Evolutionary conservation across 345 rosid genomes (phyloP).

Genomic region (Dipteronia sinensis): DNA sequence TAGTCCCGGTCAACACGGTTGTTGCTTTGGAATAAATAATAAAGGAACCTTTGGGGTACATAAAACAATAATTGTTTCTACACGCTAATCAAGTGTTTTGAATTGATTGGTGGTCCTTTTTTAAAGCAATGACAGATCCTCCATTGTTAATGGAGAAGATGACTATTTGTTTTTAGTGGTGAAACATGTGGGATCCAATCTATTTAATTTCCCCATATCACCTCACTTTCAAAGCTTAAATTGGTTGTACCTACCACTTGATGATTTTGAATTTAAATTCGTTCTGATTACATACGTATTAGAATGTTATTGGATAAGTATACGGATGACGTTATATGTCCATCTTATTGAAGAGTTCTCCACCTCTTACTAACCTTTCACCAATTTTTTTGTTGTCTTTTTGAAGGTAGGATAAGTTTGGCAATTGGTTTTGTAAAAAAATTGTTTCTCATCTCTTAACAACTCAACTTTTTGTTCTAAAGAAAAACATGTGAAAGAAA

Average conservation of each 20-base stretch:
- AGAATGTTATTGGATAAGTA: not conserved
- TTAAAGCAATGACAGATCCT: too few species aligned
- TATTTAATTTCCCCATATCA: not conserved
- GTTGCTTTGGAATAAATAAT: not conserved
- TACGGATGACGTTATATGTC: not conserved
- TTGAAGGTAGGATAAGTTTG: too few species aligned
- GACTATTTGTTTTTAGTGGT: not conserved
- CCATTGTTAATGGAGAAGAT: not conserved
- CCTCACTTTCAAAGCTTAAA: not conserved
- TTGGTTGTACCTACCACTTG: not conserved
- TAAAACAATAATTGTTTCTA: not conserved
- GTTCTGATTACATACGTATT: not conserved
- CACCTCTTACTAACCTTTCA: not conserved
- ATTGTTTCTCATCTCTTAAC: too few species aligned
- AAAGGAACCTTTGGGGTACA: not conserved
- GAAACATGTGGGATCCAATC: not conserved
- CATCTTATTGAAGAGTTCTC: too few species aligned
- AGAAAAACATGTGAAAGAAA: too few species aligned
- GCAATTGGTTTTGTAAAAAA: too few species aligned
- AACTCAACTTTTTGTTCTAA: too few species aligned
- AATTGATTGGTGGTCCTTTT: not conserved
- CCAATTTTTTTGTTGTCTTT: not conserved
- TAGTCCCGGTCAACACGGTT: slow-evolving; percentile 12
- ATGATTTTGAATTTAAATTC: not conserved
- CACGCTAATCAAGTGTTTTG: not conserved